Evolutionary conservation across 2,329 filamentous ascomycete genomes (phyloP).

Genomic region (Penicillium digitatum): DNA sequence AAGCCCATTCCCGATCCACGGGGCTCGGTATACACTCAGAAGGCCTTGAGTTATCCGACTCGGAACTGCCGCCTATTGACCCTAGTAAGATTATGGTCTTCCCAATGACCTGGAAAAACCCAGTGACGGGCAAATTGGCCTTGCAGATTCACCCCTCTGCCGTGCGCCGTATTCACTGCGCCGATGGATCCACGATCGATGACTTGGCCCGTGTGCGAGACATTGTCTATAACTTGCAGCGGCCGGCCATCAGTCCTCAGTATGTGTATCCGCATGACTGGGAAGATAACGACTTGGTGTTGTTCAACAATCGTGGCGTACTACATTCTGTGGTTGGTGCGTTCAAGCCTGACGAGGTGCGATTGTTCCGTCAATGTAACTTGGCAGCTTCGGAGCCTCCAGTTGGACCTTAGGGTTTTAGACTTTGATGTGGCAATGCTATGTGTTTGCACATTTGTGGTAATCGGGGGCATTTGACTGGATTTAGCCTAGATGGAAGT

Average conservation of each 20-base stretch:
- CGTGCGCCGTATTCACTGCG: conserved; percentile 63
- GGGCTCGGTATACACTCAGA: conserved; percentile 70
- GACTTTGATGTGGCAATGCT: neutral
- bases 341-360: conserved; percentile 68
- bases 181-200: conserved; percentile 64
- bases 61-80: conserved; percentile 63
- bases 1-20: conserved; percentile 61
- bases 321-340: conserved; percentile 72
- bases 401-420: conserved; percentile 11
- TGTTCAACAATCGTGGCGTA: conserved; percentile 75
- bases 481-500: neutral
- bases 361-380: conserved; percentile 75
- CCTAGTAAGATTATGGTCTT: conserved; percentile 64
- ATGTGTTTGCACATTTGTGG: neutral
- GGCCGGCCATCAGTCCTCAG: conserved; percentile 65
- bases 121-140: conserved; percentile 63
- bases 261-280: conserved; percentile 72
- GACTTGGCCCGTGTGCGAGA: conserved; percentile 63
- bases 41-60: conserved; percentile 56
- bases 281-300: conserved; percentile 69
- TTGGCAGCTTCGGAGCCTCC: conserved; percentile 50
- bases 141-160: conserved; percentile 72
- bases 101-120: conserved; percentile 75
- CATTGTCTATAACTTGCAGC: conserved; percentile 67
- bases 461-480: neutral